Percentiles rank a stretch among this genome's conserved stretches.
Evolutionary conservation across 768 basidiomycete genomes (phyloP).

Genomic region (Kwoniella dejecticola): DNA sequence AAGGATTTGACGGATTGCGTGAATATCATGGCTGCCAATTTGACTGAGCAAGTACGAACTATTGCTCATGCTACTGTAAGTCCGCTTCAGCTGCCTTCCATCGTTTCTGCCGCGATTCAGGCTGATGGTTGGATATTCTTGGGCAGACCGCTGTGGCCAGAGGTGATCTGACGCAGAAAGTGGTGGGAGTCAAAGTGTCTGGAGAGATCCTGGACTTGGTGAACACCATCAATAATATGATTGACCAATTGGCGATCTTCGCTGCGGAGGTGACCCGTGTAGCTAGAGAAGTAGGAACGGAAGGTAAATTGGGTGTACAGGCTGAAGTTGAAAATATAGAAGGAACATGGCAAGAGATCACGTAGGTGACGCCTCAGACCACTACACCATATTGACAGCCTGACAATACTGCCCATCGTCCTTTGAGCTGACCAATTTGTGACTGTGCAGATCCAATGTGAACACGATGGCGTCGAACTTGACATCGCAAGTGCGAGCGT

Average conservation of each 20-base stretch:
- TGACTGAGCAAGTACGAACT: constrained; percentile 70
- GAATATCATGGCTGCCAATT: constrained; percentile 91
- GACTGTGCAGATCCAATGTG: constrained; percentile 73
- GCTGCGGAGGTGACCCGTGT: constrained; percentile 88
- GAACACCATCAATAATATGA: constrained; percentile 85
- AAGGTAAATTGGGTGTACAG: constrained; percentile 97
- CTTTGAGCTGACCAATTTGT: background rate
- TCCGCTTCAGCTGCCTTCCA: constrained; percentile 19
- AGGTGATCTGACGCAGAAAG: constrained; percentile 91
- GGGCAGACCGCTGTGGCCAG: constrained; percentile 81
- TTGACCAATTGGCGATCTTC: constrained; percentile 62
- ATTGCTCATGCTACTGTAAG: constrained; percentile 88
- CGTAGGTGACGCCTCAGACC: constrained; percentile 62
- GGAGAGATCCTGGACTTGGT: constrained; percentile 96
- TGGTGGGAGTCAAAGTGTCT: constrained; percentile 84
- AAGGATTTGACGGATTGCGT: constrained; percentile 58
- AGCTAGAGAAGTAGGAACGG: constrained; percentile 94
- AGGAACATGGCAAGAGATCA: constrained; percentile 98
- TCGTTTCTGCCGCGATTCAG: background rate
- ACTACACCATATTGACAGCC: background rate
- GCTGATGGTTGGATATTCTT: background rate
- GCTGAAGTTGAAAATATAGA: constrained; percentile 96
- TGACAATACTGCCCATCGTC: too few species aligned
- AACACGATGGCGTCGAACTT: constrained; percentile 78
- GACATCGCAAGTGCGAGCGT: constrained; percentile 73